Base-by-base conservation (phyloP, 2,329 filamentous ascomycete species). In the Trichoderma cornu-damae region DNA sequence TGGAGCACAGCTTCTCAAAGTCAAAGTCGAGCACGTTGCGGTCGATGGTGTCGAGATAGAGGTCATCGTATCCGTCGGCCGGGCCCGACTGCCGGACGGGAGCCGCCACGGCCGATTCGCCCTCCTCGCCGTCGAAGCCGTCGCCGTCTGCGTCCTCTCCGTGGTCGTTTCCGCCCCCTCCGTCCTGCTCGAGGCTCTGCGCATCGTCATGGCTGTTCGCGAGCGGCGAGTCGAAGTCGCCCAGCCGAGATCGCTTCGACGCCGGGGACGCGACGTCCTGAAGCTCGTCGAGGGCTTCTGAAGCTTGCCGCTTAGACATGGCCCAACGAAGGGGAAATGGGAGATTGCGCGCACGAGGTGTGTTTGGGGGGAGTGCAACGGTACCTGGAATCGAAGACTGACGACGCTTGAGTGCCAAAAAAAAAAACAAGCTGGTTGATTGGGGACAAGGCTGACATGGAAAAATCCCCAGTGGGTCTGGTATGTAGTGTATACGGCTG, bases 11-110 rank as follows among this genome's bases (percentile, higher is more conserved):
- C 78, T 99, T 99, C 71, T 99, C 94, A 70, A 99, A 99, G 73
- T 99, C 94, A 70, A 97, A 97, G 73, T 99, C 94, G 57, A 97
- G 85, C 46, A 96, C 86, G 68, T 87, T 85, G 67, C 94, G 89
- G 72, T 96, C 86, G 74, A 99, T 95, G 11, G 94, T 97, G 77
- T 99, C 94, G 65, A 99, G 88, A 72, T 99, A 99, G 26, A 99
- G 85, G 71, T 99, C 93, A 67, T 88, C 87, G 76, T 96, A 99
- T 61, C 93, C 93, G 70, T 88, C 88, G 32, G 89, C 83, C 14
- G 93, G 91, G 43, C 87, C 89, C 49, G 79, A 78, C 71, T 96
- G 91, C 62, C 90, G 84, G 63, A 78, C 77, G 18, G 80, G 77
- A n/a, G 74, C 78, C 38, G 70, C 69, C 51, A 66, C 35, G 58